phyloP scores from a whole-genome alignment of 164 flowering plant genomes.

The Warburgia ugandensis region DNA sequence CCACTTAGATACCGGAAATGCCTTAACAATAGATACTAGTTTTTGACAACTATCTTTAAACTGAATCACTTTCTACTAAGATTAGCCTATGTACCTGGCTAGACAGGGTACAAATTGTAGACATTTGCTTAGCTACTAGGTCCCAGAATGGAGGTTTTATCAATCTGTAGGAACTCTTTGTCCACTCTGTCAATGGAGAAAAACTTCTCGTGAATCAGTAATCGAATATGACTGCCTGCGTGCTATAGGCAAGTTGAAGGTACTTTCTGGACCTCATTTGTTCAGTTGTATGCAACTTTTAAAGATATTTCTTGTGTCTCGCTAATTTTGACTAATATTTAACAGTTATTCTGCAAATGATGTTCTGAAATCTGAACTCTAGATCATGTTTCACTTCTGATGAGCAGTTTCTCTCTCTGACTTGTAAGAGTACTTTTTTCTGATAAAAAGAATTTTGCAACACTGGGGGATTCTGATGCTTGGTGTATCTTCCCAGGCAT shows the following conservation, averaged over 20 bases:
- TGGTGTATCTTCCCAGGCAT: slow-evolving; percentile 35
- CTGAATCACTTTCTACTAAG: slow-evolving; percentile 4
- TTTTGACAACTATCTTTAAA: not conserved
- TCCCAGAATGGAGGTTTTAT: slow-evolving; percentile 89
- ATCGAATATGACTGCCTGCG: slow-evolving; percentile 97
- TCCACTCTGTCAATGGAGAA: slow-evolving; percentile 69
- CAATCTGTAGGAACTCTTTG: slow-evolving; percentile 71
- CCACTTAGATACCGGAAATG: not conserved
- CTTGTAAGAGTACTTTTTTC: not conserved
- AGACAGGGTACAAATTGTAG: slow-evolving; percentile 91
- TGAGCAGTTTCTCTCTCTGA: not conserved
- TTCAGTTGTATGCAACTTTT: not conserved
- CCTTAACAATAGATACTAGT: not conserved
- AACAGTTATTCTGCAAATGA: too few species aligned
- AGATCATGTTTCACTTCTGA: not conserved
- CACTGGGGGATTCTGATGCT: not conserved
- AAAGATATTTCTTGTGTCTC: not conserved
- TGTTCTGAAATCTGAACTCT: too few species aligned
- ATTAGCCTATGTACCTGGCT: slow-evolving; percentile 23
- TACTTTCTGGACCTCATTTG: slow-evolving; percentile 18
- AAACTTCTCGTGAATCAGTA: slow-evolving; percentile 74
- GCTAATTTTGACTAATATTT: too few species aligned
- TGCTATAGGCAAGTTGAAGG: slow-evolving; percentile 93
- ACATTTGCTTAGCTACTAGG: slow-evolving; percentile 91
- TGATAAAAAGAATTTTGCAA: not conserved